Conservation (phyloP, 768 basidiomycete species). For the Leccinum rimulosum region DNA sequence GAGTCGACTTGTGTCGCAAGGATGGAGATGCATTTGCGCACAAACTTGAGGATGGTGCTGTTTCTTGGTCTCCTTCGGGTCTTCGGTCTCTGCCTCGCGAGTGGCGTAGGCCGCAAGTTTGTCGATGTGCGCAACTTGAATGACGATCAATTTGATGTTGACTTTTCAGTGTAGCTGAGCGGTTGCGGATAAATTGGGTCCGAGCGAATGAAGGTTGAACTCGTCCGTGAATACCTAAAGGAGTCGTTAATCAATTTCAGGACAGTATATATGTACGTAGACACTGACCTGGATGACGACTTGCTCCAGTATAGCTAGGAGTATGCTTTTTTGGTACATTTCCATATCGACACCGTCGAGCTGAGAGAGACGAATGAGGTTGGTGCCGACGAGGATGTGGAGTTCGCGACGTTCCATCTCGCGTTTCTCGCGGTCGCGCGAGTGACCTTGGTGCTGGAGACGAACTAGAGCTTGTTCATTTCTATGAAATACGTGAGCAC, state of each 20-base stretch:
- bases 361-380: constrained; percentile 92
- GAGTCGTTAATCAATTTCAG: background rate
- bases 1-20: too few relatives aligned
- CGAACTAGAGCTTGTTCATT: constrained; percentile 99
- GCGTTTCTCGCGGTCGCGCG: constrained; percentile 94
- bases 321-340: constrained; percentile 81
- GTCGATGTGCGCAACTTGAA: constrained; percentile 78
- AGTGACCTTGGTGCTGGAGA: constrained; percentile 96
- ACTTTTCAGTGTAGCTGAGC: constrained; percentile 97
- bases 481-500: constrained; percentile 85
- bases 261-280: background rate
- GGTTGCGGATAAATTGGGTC: constrained; percentile 92
- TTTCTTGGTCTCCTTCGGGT: too few relatives aligned
- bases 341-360: constrained; percentile 95
- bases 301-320: constrained; percentile 93
- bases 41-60: too few relatives aligned
- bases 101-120: too few relatives aligned
- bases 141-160: constrained; percentile 98
- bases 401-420: constrained; percentile 95
- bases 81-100: too few relatives aligned
- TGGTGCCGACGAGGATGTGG: constrained; percentile 95
- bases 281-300: constrained; percentile 88
- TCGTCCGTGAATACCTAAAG: constrained; percentile 94
- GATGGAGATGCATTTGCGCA: too few relatives aligned
- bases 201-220: constrained; percentile 86